Evolutionary conservation across 495 filamentous ascomycete species (phyloP).

Genomic region (Glonium stellatum): DNA sequence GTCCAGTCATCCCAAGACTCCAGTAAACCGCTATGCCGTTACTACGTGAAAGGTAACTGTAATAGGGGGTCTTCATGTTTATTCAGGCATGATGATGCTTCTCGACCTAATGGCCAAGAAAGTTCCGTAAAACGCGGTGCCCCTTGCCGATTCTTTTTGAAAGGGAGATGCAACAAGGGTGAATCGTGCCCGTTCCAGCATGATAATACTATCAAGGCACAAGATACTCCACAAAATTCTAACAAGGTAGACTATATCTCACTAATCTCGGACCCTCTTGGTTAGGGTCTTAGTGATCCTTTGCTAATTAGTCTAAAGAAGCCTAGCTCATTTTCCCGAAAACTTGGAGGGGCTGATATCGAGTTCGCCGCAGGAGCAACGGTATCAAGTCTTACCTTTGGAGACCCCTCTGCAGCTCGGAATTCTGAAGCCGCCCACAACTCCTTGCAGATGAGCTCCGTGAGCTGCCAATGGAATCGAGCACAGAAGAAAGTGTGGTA

Average conservation of each 20-base stretch:
- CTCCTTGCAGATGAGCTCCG: background rate
- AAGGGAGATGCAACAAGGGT: conserved; percentile 6
- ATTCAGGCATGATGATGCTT: too few relatives aligned
- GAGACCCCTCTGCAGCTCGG: background rate
- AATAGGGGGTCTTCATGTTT: too few relatives aligned
- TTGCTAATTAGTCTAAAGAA: background rate
- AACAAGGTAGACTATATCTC: background rate
- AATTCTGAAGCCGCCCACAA: background rate
- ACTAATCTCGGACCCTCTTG: background rate
- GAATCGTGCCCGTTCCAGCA: conserved; percentile 10
- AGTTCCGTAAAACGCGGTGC: background rate
- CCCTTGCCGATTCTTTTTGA: conserved; percentile 11
- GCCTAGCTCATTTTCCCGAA: background rate
- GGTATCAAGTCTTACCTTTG: background rate
- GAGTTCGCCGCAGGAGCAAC: background rate
- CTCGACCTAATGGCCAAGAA: too few relatives aligned
- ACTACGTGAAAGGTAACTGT: background rate
- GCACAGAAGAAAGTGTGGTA: background rate
- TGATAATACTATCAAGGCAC: background rate
- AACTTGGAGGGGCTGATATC: background rate
- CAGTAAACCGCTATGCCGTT: background rate
- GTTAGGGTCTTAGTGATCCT: background rate
- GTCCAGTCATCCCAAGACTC: background rate
- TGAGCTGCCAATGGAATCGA: background rate
- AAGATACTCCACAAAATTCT: background rate